Conservation (phyloP, 495 filamentous ascomycete genomes). For the Penicillium parvum region DNA sequence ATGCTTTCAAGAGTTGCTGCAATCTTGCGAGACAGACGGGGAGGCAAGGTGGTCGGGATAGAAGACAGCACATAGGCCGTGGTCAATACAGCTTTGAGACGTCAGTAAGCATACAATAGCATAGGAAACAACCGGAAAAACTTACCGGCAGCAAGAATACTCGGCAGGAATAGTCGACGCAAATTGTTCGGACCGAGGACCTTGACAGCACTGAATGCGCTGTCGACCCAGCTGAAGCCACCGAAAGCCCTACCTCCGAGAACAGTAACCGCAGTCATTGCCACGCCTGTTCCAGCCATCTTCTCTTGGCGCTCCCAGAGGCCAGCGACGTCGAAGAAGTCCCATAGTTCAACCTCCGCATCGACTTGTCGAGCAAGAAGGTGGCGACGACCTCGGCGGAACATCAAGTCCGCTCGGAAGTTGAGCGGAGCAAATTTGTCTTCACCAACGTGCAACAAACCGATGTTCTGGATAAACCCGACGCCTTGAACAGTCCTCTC, state of each 20-base stretch:
- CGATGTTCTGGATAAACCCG: conserved; percentile 78
- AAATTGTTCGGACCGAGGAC: conserved; percentile 81
- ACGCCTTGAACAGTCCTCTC: conserved; percentile 76
- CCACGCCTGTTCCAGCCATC: conserved; percentile 85
- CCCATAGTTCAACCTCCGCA: conserved; percentile 79
- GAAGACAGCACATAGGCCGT: conserved; percentile 75
- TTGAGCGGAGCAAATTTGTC: conserved; percentile 76
- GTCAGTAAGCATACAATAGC: conserved; percentile 31
- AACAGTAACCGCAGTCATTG: conserved; percentile 85
- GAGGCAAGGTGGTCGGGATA: conserved; percentile 83
- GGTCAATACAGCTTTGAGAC: conserved; percentile 58
- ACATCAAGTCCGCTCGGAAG: conserved; percentile 91
- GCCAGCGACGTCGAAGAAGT: conserved; percentile 84
- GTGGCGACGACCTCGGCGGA: conserved; percentile 68
- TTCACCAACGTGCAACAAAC: conserved; percentile 77
- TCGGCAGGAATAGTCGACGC: conserved; percentile 75
- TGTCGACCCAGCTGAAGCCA: conserved; percentile 84
- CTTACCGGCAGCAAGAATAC: conserved; percentile 72
- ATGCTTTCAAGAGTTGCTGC: conserved; percentile 67
- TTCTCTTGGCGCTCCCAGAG: conserved; percentile 92
- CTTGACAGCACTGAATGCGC: conserved; percentile 71
- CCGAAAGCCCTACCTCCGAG: conserved; percentile 76
- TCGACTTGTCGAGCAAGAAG: conserved; percentile 77
- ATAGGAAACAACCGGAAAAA: conserved; percentile 15
- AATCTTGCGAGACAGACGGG: conserved; percentile 81